These are phyloP conservation scores for Cercospora sp. DNA, from an alignment of 2,329 filamentous ascomycete genomes.

Conservation along the genomic window DNA sequence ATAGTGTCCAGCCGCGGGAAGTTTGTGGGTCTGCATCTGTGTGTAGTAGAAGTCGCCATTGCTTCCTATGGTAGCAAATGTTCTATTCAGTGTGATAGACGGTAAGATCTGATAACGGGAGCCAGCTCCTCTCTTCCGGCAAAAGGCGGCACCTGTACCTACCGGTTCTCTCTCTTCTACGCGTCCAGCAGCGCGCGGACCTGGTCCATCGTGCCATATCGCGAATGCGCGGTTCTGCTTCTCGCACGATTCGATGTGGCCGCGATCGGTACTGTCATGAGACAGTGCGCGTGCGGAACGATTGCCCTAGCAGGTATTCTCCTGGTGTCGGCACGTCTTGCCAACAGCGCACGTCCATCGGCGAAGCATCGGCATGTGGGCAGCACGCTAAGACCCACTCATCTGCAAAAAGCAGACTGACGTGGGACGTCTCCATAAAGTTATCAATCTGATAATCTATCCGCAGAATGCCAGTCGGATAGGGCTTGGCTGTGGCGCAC, in stretches of 20 bases:
- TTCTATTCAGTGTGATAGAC: neutral
- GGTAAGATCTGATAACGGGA: slow-evolving; percentile 9
- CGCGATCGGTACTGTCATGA: slow-evolving; percentile 1
- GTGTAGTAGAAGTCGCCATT: slow-evolving; percentile 14
- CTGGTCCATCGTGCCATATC: neutral
- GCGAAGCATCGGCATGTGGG: neutral
- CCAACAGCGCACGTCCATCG: neutral
- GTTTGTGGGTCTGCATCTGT: slow-evolving; percentile 8
- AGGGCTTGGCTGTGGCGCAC: neutral
- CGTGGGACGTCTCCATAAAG: slow-evolving; percentile 11
- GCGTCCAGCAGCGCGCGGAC: neutral
- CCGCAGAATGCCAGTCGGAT: neutral
- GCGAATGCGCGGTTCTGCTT: neutral
- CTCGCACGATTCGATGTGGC: neutral
- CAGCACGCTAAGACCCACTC: neutral
- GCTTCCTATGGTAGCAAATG: neutral
- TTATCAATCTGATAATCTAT: slow-evolving; percentile 18
- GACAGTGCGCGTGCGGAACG: neutral
- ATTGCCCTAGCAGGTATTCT: neutral
- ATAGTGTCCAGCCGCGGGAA: slow-evolving; percentile 21
- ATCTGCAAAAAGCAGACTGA: neutral
- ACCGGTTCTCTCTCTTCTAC: slow-evolving; percentile 1
- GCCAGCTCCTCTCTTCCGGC: neutral
- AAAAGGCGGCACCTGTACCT: slow-evolving; percentile 3
- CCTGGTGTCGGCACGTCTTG: neutral